These are phyloP conservation scores for Pseudoturritis turrita DNA, from an alignment of 345 rosid species.

Conservation along the genomic window DNA sequence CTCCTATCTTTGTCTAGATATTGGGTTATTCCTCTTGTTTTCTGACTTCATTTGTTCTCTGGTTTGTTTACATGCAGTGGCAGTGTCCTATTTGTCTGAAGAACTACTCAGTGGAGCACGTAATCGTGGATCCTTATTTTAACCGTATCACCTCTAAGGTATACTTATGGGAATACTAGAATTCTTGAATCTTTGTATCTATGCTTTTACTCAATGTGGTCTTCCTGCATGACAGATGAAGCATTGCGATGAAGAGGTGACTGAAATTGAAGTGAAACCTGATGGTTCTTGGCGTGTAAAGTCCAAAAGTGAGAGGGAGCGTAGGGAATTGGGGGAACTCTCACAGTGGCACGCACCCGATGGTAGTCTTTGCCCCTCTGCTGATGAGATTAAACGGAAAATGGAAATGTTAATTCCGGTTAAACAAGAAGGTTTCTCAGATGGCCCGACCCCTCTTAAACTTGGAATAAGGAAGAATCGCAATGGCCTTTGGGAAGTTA, in stretches of 20 bases:
- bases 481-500: constrained; percentile 88
- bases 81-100: constrained; percentile 93
- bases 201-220: neutral
- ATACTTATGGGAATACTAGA: constrained; percentile 7
- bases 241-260: constrained; percentile 75
- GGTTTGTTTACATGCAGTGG: constrained; percentile 60
- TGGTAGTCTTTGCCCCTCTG: constrained; percentile 48
- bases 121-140: constrained; percentile 89
- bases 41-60: constrained; percentile 18
- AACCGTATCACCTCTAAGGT: constrained; percentile 86
- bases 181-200: neutral
- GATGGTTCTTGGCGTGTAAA: constrained; percentile 98
- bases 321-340: constrained; percentile 76
- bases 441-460: constrained; percentile 68
- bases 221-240: constrained; percentile 52
- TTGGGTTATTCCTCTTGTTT: neutral
- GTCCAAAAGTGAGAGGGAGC: constrained; percentile 69
- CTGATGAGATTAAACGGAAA: constrained; percentile 42
- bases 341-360: constrained; percentile 79
- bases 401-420: constrained; percentile 49
- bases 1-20: neutral
- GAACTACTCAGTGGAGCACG: constrained; percentile 80
- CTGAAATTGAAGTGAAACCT: constrained; percentile 88
- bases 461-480: constrained; percentile 83
- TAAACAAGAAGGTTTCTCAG: constrained; percentile 77